Evolutionary conservation across 495 filamentous ascomycete species (phyloP).

Genomic region (Trichoderma reesei): DNA sequence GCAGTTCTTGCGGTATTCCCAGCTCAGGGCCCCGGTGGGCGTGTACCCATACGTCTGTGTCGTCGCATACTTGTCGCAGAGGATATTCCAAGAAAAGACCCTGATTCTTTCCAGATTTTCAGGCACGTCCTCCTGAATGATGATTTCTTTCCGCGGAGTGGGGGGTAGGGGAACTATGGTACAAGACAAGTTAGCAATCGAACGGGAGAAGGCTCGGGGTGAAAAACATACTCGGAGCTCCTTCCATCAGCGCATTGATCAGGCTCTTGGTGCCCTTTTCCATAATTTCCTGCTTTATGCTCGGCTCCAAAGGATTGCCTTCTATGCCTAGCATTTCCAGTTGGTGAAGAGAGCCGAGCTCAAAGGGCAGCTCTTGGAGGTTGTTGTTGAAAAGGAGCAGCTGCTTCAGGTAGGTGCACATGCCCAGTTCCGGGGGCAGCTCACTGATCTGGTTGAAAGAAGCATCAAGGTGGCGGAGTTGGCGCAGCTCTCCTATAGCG

Average conservation of each 20-base stretch:
- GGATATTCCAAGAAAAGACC: slow-evolving; percentile 84
- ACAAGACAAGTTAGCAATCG: slow-evolving; percentile 8
- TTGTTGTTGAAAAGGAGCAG: slow-evolving; percentile 83
- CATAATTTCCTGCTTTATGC: slow-evolving; percentile 64
- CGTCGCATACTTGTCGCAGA: slow-evolving; percentile 88
- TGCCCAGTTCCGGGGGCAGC: slow-evolving; percentile 86
- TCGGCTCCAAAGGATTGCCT: slow-evolving; percentile 72
- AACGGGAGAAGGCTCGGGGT: neutral
- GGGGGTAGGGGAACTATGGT: slow-evolving; percentile 60
- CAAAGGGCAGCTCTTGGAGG: slow-evolving; percentile 68
- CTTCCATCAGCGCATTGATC: slow-evolving; percentile 70
- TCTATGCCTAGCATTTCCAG: slow-evolving; percentile 85
- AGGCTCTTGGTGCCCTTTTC: slow-evolving; percentile 79
- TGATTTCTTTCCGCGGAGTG: slow-evolving; percentile 30
- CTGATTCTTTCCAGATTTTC: slow-evolving; percentile 49
- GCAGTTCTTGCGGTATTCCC: slow-evolving; percentile 73
- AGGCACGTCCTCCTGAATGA: slow-evolving; percentile 41
- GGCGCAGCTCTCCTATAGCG: slow-evolving; percentile 68
- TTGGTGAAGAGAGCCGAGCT: slow-evolving; percentile 77
- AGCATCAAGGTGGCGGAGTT: slow-evolving; percentile 69
- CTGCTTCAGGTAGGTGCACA: slow-evolving; percentile 78
- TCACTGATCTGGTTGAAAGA: slow-evolving; percentile 78
- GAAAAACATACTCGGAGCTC: slow-evolving; percentile 62
- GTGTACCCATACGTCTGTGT: slow-evolving; percentile 78
- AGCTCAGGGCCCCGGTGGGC: slow-evolving; percentile 63